These are phyloP conservation scores for Populus tremula DNA, from an alignment of 345 rosid species.

Conservation along the genomic window DNA sequence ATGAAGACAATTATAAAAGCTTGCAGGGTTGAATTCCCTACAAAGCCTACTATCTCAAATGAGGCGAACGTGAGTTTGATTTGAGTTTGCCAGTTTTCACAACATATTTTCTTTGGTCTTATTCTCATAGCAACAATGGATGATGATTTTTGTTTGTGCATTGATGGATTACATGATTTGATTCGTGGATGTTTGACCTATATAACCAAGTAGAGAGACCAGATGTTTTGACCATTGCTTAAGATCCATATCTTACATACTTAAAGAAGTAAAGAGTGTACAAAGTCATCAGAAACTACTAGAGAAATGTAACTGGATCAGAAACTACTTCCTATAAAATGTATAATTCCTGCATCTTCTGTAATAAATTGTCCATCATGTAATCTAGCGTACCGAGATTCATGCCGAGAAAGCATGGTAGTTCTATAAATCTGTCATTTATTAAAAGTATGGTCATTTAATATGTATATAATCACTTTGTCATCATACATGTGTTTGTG, in stretches of 20 bases:
- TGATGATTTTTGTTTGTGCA: neutral
- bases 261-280: neutral
- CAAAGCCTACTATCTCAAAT: conserved; percentile 81
- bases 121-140: neutral
- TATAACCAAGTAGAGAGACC: conserved; percentile 85
- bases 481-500: too few species aligned
- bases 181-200: conserved; percentile 86
- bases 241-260: conserved; percentile 75
- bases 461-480: too few species aligned
- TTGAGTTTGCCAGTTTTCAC: neutral
- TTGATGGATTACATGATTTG: conserved; percentile 56
- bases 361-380: too few species aligned
- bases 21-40: conserved; percentile 87
- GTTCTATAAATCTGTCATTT: too few species aligned
- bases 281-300: too few species aligned
- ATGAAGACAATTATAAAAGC: conserved; percentile 94
- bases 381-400: too few species aligned
- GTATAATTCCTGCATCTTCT: too few species aligned
- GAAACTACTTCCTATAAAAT: too few species aligned
- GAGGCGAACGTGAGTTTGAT: conserved; percentile 77
- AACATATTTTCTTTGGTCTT: neutral
- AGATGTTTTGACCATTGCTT: conserved; percentile 78
- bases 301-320: too few species aligned
- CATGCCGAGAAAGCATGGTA: too few species aligned
- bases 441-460: too few species aligned